Evolutionary conservation across 768 basidiomycete species (phyloP).

Genomic region (Thelephora ganbajun): DNA sequence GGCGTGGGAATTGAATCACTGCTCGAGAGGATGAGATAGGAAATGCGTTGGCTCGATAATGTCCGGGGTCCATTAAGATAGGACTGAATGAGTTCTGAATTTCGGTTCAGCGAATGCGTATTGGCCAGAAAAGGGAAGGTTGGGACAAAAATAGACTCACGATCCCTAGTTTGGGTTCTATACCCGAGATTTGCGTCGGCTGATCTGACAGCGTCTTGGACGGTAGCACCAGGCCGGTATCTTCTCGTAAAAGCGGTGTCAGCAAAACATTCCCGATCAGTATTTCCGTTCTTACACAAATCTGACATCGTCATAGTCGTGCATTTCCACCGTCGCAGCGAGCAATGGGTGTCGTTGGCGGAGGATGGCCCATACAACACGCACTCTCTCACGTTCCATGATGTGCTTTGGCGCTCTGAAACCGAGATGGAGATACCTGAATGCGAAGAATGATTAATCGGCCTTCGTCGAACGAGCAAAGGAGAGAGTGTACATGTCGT

Average conservation of each 20-base stretch:
- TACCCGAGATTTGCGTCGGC: constrained; percentile 39
- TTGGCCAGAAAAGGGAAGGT: background rate
- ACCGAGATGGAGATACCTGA: constrained; percentile 71
- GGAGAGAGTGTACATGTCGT: constrained; percentile 56
- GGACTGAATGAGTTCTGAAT: constrained; percentile 41
- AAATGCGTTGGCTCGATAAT: constrained; percentile 50
- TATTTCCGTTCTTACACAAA: constrained; percentile 41
- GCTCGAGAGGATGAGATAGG: constrained; percentile 44
- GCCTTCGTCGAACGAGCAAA: background rate
- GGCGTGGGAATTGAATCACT: constrained; percentile 17
- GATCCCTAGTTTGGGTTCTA: constrained; percentile 37
- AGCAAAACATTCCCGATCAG: background rate
- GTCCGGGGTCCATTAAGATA: constrained; percentile 73
- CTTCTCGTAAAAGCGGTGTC: constrained; percentile 16
- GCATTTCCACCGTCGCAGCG: constrained; percentile 46
- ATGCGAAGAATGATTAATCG: background rate
- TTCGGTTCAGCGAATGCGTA: background rate
- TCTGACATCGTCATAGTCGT: constrained; percentile 44
- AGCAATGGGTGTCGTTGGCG: constrained; percentile 60
- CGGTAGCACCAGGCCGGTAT: constrained; percentile 28
- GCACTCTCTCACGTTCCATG: constrained; percentile 33
- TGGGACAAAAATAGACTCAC: constrained; percentile 19
- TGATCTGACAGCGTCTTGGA: constrained; percentile 28
- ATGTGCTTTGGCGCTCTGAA: constrained; percentile 34
- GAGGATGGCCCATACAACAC: constrained; percentile 57